Evolutionary conservation across 2,329 filamentous ascomycete genomes (phyloP), one percentile per base, ranked within the genome.

Genomic region (Lachnellula hyalina): DNA sequence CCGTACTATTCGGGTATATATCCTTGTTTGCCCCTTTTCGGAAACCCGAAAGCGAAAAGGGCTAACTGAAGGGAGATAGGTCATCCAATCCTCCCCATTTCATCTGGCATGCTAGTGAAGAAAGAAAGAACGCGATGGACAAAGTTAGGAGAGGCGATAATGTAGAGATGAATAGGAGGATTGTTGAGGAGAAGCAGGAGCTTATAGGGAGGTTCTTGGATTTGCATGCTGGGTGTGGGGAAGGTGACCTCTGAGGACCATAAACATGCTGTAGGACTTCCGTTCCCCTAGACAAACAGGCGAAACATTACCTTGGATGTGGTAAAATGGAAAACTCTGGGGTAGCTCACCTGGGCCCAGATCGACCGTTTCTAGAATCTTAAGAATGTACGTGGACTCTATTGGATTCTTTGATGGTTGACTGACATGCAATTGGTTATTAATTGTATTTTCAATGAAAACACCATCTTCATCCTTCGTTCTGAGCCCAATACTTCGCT

Each of bases 401-500:
- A 5, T 23, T 14, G 6, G 4, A 11, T 9, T 8, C 19, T 25
- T 12, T 44, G 41, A 11, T n/a, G 6, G 4, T 25, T 44, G 11
- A 17, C 17, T 17, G 36, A 40, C 36, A 25, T 19, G 12, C 41
- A 4, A 32, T 11, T 32, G 28, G 9, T 44, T 11, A 44, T 25
- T 12, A 23, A 23, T 25, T 11, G 14, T 44, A 17, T 12, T 8
- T 2, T 44, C 41, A 23, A 5, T 21, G 17, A 23, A 1, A n/a
- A 19, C 17, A 41, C 17, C 15, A 14, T 32, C 3, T 40, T 59
- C 45, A 62, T 12, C 51, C 55, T 12, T 46, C 59, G 8, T 44
- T 34, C n/a, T 56, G 36, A 44, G 57, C 57, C 62, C 62, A 64
- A 53, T 62, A 65, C 14, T 51, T 56, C 9, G 51, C 59, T 2